phyloP scores from a whole-genome alignment of 768 basidiomycete genomes.

The Gloeopeniophorella convolvens region DNA sequence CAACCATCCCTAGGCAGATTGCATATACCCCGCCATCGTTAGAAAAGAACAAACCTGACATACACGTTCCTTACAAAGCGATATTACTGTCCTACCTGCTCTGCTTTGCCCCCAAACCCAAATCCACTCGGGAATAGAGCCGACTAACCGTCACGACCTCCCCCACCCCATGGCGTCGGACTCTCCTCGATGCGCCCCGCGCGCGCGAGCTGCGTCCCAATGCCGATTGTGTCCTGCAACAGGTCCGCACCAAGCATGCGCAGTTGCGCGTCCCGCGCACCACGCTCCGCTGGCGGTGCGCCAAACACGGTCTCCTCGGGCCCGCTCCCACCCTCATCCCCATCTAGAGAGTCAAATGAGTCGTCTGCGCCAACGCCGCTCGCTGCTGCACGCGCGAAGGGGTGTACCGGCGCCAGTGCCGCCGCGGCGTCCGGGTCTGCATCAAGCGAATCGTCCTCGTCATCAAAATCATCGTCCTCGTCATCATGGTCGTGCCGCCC shows the following conservation, averaged over 20 bases:
- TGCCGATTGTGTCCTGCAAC: conserved; percentile 56
- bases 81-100: too few relatives aligned
- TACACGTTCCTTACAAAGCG: too few relatives aligned
- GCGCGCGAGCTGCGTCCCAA: conserved; percentile 45
- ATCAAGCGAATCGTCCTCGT: conserved; percentile 29
- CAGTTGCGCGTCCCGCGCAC: conserved; percentile 29
- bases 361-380: conserved; percentile 32
- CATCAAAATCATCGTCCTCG: conserved; percentile 10
- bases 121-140: too few relatives aligned
- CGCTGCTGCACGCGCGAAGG: conserved; percentile 43
- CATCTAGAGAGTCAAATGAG: conserved; percentile 39
- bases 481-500: conserved; percentile 15
- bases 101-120: too few relatives aligned
- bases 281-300: conserved; percentile 47
- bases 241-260: conserved; percentile 58
- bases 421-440: conserved; percentile 39
- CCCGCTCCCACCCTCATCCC: conserved; percentile 32
- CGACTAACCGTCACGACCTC: too few relatives aligned
- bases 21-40: too few relatives aligned
- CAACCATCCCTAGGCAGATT: too few relatives aligned
- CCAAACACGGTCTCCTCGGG: conserved; percentile 72
- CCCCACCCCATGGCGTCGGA: conserved; percentile 46
- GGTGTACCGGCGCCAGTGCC: conserved; percentile 49
- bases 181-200: conserved; percentile 53
- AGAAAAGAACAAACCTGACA: too few relatives aligned